Evolutionary conservation across 2,329 filamentous ascomycete species (phyloP), one percentile per base, ranked within the genome.

Genomic region (Cercospora zeae-maydis): DNA sequence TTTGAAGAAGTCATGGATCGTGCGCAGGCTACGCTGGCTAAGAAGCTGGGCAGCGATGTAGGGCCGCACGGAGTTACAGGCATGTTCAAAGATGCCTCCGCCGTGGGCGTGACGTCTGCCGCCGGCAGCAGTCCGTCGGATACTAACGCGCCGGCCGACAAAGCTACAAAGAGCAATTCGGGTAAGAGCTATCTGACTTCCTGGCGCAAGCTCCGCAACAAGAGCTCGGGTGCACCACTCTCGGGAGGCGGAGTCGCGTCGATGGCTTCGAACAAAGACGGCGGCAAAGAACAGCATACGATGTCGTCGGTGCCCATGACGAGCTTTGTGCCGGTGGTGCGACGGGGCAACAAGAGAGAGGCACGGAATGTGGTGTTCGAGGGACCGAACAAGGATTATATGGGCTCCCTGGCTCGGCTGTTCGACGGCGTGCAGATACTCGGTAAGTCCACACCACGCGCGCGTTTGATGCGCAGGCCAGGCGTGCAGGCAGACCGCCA

Each of bases 391-490:
- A 88, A 90, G 27, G 86, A 88, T 68, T 99, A 99, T 75, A 97
- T 98, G 92, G 86, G 86, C 70, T 90, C 92, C 67, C 82, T 99
- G 73, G 93, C 93, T 69, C 87, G 89, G 70, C 79, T 99, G 68
- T 99, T 96, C 76, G 95, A 98, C 79, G 92, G 93, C 67, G 93
- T 88, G 59, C 95, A 98, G 79, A 86, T 93, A 62, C 82, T 99
- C 74, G 95, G 95, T 97, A 84, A 82, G 88, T 70, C 65, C 47
- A n/a, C 24, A 58, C 51, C 63, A 58, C 36, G 8, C 11, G n/a
- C 45, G 16, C 37, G 21, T 19, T 51, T n/a, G 24, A 13, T 19
- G 31, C 45, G 21, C 16, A 30, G 31, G 11, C 56, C 62, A 61
- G 53, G 52, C 42, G 24, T 53, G 36, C 60, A 6, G 62, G 59